These are phyloP conservation scores for Coemansia aciculifera DNA, from an alignment of 192 early-diverging fungal genomes.

Conservation along the genomic window DNA sequence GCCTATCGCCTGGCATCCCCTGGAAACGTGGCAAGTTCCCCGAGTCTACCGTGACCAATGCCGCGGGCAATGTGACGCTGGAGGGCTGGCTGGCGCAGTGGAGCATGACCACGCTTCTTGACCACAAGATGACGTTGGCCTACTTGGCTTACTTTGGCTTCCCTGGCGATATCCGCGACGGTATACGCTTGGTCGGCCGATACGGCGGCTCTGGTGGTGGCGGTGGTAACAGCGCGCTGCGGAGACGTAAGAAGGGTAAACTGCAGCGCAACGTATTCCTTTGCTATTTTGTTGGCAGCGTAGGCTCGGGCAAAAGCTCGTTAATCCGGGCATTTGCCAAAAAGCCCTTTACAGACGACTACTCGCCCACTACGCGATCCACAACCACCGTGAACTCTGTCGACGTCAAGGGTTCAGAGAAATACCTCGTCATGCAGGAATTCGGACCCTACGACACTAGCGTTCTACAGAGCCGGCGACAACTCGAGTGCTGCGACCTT, in stretches of 20 bases:
- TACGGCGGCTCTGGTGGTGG: conserved; percentile 6
- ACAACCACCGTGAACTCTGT: conserved; percentile 93
- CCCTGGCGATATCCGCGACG: conserved; percentile 84
- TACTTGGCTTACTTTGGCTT: conserved; percentile 98
- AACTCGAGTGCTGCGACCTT: conserved; percentile 86
- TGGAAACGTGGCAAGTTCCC: conserved; percentile 88
- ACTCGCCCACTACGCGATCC: conserved; percentile 72
- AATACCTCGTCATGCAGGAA: conserved; percentile 96
- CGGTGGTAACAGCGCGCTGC: conserved; percentile 56
- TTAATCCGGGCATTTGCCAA: conserved; percentile 84
- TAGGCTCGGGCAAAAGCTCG: conserved; percentile 90
- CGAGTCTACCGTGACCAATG: conserved; percentile 87
- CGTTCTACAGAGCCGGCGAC: conserved; percentile 84
- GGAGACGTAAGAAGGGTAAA: conserved; percentile 77
- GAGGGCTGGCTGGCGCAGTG: conserved; percentile 99
- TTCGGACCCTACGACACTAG: conserved; percentile 87
- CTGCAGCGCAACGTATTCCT: conserved; percentile 88
- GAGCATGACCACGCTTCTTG: conserved; percentile 97
- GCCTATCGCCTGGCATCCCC: conserved; percentile 89
- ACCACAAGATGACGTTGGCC: conserved; percentile 84
- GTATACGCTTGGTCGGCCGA: conserved; percentile 67
- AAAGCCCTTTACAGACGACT: conserved; percentile 74
- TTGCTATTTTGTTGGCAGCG: conserved; percentile 93
- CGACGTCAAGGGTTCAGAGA: conserved; percentile 90
- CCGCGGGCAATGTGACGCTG: conserved; percentile 85